Base-by-base conservation (phyloP, 225 moss, liverwort and hornwort genomes). In the Sphagnum tenellum region DNA sequence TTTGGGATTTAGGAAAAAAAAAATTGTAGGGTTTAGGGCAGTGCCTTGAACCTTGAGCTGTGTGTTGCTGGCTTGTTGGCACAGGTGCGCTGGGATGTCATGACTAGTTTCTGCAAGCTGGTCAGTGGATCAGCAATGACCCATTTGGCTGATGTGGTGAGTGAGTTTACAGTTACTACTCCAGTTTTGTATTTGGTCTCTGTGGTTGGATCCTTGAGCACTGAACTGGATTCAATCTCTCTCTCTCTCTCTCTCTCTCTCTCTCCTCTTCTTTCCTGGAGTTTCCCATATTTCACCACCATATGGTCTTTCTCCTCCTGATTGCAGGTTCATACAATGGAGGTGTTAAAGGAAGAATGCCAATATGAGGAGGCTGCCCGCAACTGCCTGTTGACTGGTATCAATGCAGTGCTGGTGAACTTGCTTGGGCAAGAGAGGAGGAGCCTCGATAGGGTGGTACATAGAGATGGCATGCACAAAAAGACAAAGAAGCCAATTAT, bases 281-380 rank as follows among this genome's bases (percentile, higher is more conserved):
- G 29, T 29, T 29, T 29, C 29, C 29, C 29, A 29, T 29, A 29
- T 29, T 1, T 29, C 29, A 29, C 29, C 29, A 29, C 29, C 29
- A 14, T 3, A 12, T 57, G 12, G 5, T 66, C 60, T 9, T 5
- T 64, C 57, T 47, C 4, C 44, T 67, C 4, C 46, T 72, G 58
- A n/a, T 49, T 64, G 67, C 82, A 95, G 95, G 77, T 98, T 62
- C 63, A 48, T 45, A 81, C 64, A 63, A 67, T 98, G 71, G 80
- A 89, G 70, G 82, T 74, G 61, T 73, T 80, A 72, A 75, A 80
- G 56, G 74, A 78, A 72, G 89, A 86, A 56, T 93, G 90, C 72
- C 74, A 75, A 55, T 76, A 88, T 56, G 88, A 77, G 73, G 98
- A 98, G 69, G 74, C 76, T 64, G 81, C 82, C 50, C 85, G 90